phyloP scores from a whole-genome alignment of 306 rosid species.

The Sindora glabra region DNA sequence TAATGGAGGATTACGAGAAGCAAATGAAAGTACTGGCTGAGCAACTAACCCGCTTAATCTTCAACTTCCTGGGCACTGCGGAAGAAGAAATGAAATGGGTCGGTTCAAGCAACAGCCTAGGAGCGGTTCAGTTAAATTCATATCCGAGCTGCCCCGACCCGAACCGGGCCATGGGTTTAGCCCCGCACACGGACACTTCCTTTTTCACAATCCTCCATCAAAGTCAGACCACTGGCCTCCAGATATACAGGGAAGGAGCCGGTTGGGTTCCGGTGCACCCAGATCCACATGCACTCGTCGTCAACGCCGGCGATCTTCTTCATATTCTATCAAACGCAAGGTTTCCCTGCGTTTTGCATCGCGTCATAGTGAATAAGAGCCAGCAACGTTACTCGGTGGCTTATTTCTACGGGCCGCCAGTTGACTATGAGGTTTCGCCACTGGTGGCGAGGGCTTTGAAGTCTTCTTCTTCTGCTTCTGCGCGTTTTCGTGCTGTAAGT shows the following conservation, averaged over 20 bases:
- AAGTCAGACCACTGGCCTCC: constrained; percentile 44
- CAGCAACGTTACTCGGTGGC: constrained; percentile 42
- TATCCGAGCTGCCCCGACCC: constrained; percentile 73
- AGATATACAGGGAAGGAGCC: constrained; percentile 36
- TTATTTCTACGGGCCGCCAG: constrained; percentile 50
- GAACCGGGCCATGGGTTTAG: constrained; percentile 58
- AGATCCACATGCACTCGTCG: constrained; percentile 24
- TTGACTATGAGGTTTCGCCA: constrained; percentile 39
- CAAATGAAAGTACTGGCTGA: constrained; percentile 49
- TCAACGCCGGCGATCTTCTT: constrained; percentile 56
- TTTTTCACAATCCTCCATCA: constrained; percentile 60
- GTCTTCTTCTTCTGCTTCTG: too few relatives aligned
- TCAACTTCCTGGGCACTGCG: constrained; percentile 21
- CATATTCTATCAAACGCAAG: constrained; percentile 51
- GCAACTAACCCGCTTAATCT: constrained; percentile 24
- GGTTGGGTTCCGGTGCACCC: constrained; percentile 60
- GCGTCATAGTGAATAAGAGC: constrained; percentile 31
- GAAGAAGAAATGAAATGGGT: constrained; percentile 32
- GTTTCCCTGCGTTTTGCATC: constrained; percentile 43
- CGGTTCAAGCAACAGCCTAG: not conserved
- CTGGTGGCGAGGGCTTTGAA: not conserved
- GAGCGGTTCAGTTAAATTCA: constrained; percentile 53
- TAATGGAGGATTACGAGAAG: constrained; percentile 40
- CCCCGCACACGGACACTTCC: constrained; percentile 75
- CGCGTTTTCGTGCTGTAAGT: constrained; percentile 35